Conservation (phyloP, 768 basidiomycete species). For the Tephrocybe sp. region DNA sequence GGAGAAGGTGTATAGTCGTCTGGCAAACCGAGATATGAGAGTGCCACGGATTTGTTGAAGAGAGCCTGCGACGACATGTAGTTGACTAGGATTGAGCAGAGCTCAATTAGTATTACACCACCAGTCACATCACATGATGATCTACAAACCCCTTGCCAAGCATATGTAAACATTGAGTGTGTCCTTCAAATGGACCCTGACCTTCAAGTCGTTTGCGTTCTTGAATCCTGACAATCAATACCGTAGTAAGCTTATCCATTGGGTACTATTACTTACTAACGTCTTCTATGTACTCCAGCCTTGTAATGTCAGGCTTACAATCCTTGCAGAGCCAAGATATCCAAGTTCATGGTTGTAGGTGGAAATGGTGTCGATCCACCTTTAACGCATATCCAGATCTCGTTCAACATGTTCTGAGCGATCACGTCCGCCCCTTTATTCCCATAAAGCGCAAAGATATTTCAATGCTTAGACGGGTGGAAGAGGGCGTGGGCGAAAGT, state of each 20-base stretch:
- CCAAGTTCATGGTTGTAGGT: conserved; percentile 40
- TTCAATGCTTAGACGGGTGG: conserved; percentile 37
- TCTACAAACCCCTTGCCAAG: neutral
- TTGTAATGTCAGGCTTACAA: neutral
- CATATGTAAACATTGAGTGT: conserved; percentile 4
- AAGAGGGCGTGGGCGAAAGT: conserved; percentile 45
- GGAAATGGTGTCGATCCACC: conserved; percentile 52
- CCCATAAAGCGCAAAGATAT: conserved; percentile 49
- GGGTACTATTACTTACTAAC: too few relatives aligned
- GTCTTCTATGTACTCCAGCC: too few relatives aligned
- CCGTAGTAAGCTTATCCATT: too few relatives aligned
- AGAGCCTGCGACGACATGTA: conserved; percentile 18
- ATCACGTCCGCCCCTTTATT: conserved; percentile 44
- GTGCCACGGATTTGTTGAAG: conserved; percentile 34
- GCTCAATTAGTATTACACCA: neutral
- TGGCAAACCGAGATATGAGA: conserved; percentile 58
- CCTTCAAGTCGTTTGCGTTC: too few relatives aligned
- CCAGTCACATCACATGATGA: conserved; percentile 15
- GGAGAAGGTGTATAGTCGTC: conserved; percentile 63
- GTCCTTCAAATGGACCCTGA: too few relatives aligned
- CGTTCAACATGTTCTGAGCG: conserved; percentile 42
- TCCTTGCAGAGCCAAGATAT: conserved; percentile 11
- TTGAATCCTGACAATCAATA: too few relatives aligned
- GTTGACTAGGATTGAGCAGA: neutral
- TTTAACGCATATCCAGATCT: conserved; percentile 41